Percentiles rank a stretch among this genome's conserved stretches.
These are phyloP conservation scores for Neurospora hispaniola DNA, from an alignment of 495 filamentous ascomycete genomes.

Conservation along the genomic window DNA sequence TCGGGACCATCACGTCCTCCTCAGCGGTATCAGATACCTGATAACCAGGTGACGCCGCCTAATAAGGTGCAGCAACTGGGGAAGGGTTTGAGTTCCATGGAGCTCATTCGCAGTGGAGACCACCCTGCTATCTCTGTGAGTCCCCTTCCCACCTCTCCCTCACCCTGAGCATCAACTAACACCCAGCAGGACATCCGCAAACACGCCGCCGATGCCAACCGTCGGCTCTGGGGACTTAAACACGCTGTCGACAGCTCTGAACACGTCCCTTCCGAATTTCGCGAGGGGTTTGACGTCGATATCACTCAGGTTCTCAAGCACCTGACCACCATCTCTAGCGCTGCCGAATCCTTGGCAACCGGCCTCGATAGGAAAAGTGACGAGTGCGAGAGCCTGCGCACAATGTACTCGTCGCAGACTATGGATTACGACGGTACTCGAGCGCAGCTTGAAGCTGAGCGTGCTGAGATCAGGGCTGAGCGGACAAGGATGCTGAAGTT, in stretches of 20 bases:
- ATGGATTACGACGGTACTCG: background rate
- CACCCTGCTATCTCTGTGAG: background rate
- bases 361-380: background rate
- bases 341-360: background rate
- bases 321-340: background rate
- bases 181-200: background rate
- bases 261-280: background rate
- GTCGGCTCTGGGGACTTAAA: background rate
- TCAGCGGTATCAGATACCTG: background rate
- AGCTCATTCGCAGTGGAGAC: background rate
- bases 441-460: background rate
- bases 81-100: background rate
- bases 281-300: background rate
- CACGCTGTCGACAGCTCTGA: background rate
- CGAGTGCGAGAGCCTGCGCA: background rate
- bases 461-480: background rate
- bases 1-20: background rate
- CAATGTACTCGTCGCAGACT: background rate
- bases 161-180: background rate
- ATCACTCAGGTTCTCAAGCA: conserved; percentile 1
- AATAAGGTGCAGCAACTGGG: background rate
- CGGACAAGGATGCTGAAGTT: background rate
- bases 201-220: background rate
- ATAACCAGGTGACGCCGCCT: background rate
- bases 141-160: background rate